Evolutionary conservation across 2,329 filamentous ascomycete species (phyloP), one percentile per base, ranked within the genome.

Genomic region (Bipolaris sorokiniana): DNA sequence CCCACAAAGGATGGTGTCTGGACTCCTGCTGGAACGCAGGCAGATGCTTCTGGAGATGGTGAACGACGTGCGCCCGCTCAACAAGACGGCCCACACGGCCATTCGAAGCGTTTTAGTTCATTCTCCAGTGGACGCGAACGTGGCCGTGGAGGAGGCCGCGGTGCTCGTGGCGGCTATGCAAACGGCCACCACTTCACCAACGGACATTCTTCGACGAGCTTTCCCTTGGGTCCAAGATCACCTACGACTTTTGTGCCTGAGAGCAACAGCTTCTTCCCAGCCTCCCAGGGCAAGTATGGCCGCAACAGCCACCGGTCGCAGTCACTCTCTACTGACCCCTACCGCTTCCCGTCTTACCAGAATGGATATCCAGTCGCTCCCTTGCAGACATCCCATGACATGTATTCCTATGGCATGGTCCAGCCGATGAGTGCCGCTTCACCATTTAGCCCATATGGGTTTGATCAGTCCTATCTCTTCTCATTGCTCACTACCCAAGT

Each of bases 401-500:
- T 86, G 76, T 87, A 86, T 64, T 84, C 84, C 51, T 88, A 87
- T 66, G 76, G 79, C 28, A 75, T 79, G 54, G 79, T 84, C 66
- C 82, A 83, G 59, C 77, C 84, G 5, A 84, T 88, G 81, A 84
- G 80, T 22, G 51, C 55, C 59, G 82, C 86, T 26, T 74, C 85
- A 51, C 82, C 86, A 7, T 89, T 83, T 68, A 80, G 81, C 61
- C 81, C 83, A 20, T 86, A 84, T 40, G 47, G 57, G n/a, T 77
- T 85, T 60, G 84, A 88, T 54, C 82, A 83, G n/a, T 82, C 79
- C 59, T 81, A 82, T 34, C 67, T 87, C 33, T 77, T 85, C 61
- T 76, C 76, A 72, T 84, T 85, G 84, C 85, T 86, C 70, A 83
- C 81, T 61, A 84, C 81, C 67, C 87, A 88, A 70, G 73, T 85